Evolutionary conservation across 371 early-diverging fungal genomes (phyloP).

Genomic region (Lichtheimia hyalospora): DNA sequence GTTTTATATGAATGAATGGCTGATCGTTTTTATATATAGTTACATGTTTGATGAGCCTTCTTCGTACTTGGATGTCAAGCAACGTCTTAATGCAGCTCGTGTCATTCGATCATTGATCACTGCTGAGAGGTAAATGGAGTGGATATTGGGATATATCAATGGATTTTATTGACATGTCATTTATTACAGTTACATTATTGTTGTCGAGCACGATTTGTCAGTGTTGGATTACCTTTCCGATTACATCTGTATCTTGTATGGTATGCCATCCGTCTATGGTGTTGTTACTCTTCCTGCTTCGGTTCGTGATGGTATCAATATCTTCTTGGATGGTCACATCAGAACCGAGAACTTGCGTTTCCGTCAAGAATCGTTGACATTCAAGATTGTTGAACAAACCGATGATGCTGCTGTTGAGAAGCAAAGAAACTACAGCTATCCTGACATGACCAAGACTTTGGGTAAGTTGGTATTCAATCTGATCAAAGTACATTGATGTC

Average conservation of each 20-base stretch:
- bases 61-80: conserved; percentile 99
- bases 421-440: conserved; percentile 82
- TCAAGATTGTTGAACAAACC: conserved; percentile 84
- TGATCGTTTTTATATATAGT: conserved; percentile 29
- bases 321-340: conserved; percentile 98
- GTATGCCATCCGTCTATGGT: conserved; percentile 98
- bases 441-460: conserved; percentile 83
- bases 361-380: conserved; percentile 96
- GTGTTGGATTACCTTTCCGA: conserved; percentile 99
- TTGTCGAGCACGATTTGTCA: conserved; percentile 99
- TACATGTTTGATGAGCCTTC: conserved; percentile 99
- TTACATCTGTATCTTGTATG: conserved; percentile 99
- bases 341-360: conserved; percentile 99
- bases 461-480: conserved; percentile 24
- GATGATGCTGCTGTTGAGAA: conserved; percentile 70
- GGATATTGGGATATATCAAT: neutral
- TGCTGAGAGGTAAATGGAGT: conserved; percentile 47
- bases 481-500: neutral
- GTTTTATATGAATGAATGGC: neutral
- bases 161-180: neutral
- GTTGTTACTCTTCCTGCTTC: conserved; percentile 98
- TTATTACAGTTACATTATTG: conserved; percentile 87
- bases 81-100: conserved; percentile 96
- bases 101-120: conserved; percentile 90
- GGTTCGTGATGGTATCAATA: conserved; percentile 99